Percentiles rank a stretch among this genome's conserved stretches.
Conservation (phyloP, 331 rosid species). For the Dryas integrifolia region DNA sequence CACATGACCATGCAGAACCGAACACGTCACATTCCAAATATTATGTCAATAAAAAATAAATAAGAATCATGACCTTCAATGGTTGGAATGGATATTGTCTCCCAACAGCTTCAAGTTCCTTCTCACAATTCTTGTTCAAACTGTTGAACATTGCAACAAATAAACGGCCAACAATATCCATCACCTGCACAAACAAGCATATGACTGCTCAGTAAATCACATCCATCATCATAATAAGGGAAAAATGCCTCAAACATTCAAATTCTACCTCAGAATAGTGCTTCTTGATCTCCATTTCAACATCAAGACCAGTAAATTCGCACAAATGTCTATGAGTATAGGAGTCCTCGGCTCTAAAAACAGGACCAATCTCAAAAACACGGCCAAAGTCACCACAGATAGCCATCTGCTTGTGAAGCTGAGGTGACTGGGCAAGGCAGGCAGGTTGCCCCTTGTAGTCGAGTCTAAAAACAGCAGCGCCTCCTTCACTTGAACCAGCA, state of each 20-base stretch:
- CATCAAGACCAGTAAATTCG: slow-evolving; percentile 89
- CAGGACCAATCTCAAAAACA: slow-evolving; percentile 86
- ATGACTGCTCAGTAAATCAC: slow-evolving; percentile 19
- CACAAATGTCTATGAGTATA: slow-evolving; percentile 86
- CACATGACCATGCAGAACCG: background rate
- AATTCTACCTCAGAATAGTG: slow-evolving; percentile 77
- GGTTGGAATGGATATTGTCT: slow-evolving; percentile 91
- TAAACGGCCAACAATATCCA: slow-evolving; percentile 67
- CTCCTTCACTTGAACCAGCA: slow-evolving; percentile 96
- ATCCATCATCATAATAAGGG: slow-evolving; percentile 11
- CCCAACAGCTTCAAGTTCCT: slow-evolving; percentile 73
- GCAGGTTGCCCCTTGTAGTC: slow-evolving; percentile 87
- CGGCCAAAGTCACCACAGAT: slow-evolving; percentile 81
- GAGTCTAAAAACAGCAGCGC: slow-evolving; percentile 83
- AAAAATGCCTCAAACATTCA: background rate
- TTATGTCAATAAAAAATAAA: background rate
- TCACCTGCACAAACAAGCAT: slow-evolving; percentile 56
- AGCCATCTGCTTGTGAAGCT: slow-evolving; percentile 94
- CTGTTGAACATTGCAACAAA: slow-evolving; percentile 75
- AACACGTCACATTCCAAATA: slow-evolving; percentile 2
- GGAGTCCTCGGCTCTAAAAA: slow-evolving; percentile 87
- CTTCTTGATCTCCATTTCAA: slow-evolving; percentile 82
- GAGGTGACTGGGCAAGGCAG: slow-evolving; percentile 95
- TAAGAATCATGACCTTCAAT: slow-evolving; percentile 51
- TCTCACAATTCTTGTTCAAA: slow-evolving; percentile 58